Evolutionary conservation across 2,329 filamentous ascomycete genomes (phyloP), one percentile per base, ranked within the genome.

Genomic region (Pseudogymnoascus sp.): DNA sequence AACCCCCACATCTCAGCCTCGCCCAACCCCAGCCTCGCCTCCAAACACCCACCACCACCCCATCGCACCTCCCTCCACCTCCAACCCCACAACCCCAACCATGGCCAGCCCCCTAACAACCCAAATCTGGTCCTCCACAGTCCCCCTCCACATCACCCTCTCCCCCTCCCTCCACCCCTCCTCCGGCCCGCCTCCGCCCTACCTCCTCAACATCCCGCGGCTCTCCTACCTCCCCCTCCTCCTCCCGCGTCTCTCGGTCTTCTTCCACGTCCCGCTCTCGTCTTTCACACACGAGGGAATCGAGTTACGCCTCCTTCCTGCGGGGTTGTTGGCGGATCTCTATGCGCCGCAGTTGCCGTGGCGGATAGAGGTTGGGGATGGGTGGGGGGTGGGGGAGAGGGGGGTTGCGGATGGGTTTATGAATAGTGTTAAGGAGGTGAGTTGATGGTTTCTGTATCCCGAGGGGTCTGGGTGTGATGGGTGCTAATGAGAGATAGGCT

Each of bases 161-260:
- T 5, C 45, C 5, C 45, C 45, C 45, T 51, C 45, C 1, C 23
- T 51, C 12, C 73, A 74, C 61, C 64, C 69, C 2, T 70, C 69
- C 4, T 73, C 71, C 1, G 45, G 45, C 14, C 23, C 45, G n/a
- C 45, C 67, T 1, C 70, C 66, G 4, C 72, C 73, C 1, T 74
- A 73, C 40, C 61, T 75, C 79, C 80, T 89, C 65, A 81, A 85
- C 57, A 81, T 81, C 63, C 84, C 86, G 5, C 83, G 88, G 26
- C 76, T 90, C 37, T 88, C 86, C 8, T 90, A 90, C 75, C 78
- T 90, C 0, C 85, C 86, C 5, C 82, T 89, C 59, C 78, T 90
- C 26, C 79, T 89, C 3, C 81, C 83, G 14, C 81, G 79, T 63
- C 76, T 90, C 5, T 83, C 85, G 67, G 76, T 79, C 60, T 90